phyloP scores from a whole-genome alignment of 192 early-diverging fungal genomes.

The Coemansia sp. region DNA sequence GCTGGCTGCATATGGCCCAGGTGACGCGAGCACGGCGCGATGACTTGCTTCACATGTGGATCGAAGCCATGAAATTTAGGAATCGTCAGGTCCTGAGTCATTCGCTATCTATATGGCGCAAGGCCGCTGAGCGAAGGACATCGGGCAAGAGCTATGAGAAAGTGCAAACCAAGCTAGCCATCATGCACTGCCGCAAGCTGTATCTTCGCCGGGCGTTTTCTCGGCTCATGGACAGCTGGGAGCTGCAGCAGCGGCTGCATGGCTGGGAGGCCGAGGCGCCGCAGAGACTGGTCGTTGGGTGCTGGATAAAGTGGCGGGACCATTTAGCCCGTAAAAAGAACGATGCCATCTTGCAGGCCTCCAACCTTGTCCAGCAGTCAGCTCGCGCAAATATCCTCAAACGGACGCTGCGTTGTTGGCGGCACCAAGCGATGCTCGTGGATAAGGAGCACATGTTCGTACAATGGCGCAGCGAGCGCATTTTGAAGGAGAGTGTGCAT shows the following conservation, averaged over 20 bases:
- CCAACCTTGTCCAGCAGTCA: background rate
- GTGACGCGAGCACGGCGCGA: constrained; percentile 19
- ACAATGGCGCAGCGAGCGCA: background rate
- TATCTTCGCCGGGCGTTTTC: background rate
- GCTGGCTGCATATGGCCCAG: constrained; percentile 32
- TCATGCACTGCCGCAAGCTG: constrained; percentile 14
- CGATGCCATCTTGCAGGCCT: background rate
- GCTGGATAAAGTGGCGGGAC: background rate
- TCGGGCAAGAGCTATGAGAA: constrained; percentile 7
- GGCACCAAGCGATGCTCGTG: background rate
- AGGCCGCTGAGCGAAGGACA: background rate
- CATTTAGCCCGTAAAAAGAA: background rate
- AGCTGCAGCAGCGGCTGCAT: constrained; percentile 6
- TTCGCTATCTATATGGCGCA: constrained; percentile 7
- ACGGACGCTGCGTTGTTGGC: background rate
- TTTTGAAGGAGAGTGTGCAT: background rate
- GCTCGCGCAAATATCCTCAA: background rate
- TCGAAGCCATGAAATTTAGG: constrained; percentile 13
- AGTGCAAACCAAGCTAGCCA: constrained; percentile 11
- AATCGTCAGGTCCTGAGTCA: background rate
- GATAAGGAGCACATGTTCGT: background rate
- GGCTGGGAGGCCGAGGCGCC: background rate
- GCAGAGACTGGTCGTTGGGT: background rate
- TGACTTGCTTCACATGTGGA: constrained; percentile 30
- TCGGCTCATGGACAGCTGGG: background rate